Conservation (phyloP, 2,329 filamentous ascomycete species). For the Tolypocladium tundrense region DNA sequence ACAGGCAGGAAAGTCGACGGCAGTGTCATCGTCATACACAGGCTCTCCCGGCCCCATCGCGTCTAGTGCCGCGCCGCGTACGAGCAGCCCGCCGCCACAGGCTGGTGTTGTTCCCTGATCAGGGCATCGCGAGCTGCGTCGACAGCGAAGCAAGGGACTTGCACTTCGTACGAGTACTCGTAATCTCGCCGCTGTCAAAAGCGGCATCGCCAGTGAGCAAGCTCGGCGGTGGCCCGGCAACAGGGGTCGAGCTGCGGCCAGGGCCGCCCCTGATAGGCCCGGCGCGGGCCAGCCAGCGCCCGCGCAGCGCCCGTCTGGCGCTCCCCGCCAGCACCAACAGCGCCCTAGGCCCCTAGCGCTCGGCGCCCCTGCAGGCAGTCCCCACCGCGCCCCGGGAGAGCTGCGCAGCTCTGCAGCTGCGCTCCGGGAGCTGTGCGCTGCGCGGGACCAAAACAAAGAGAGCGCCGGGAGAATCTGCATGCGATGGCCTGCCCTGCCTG, state of each 20-base stretch:
- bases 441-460: not conserved
- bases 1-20: not conserved
- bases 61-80: not conserved
- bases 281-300: not conserved
- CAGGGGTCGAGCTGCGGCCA: not conserved
- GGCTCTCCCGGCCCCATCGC: not conserved
- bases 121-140: not conserved
- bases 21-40: not conserved
- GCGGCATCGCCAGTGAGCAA: not conserved
- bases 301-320: not conserved
- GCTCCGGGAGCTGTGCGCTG: not conserved
- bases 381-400: not conserved
- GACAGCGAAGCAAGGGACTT: too few species aligned
- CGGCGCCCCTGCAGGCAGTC: not conserved
- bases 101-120: not conserved
- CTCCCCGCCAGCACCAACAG: not conserved
- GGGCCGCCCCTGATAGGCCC: not conserved
- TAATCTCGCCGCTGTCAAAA: not conserved
- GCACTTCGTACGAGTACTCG: not conserved
- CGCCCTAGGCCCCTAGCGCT: not conserved
- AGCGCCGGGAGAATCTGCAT: not conserved
- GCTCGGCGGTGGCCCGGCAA: not conserved
- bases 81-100: too few species aligned
- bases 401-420: not conserved
- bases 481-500: not conserved